phyloP scores from a whole-genome alignment of 306 rosid genomes.

The Parietaria judaica region DNA sequence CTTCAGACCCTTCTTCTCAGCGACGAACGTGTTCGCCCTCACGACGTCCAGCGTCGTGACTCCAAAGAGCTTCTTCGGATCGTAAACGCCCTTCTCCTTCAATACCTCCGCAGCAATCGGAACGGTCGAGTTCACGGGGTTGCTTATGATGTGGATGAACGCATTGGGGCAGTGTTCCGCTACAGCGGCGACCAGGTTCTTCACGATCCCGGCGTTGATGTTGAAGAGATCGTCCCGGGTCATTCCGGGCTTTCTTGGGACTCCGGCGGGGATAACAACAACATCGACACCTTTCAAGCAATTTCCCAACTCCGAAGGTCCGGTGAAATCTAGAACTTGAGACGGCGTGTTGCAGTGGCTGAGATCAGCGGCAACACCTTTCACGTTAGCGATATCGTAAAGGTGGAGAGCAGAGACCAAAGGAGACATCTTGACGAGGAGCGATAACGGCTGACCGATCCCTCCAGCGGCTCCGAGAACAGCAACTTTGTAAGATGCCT shows the following conservation, averaged over 20 bases:
- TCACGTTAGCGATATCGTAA: slow-evolving; percentile 90
- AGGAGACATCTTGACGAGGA: slow-evolving; percentile 95
- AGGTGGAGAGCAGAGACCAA: slow-evolving; percentile 72
- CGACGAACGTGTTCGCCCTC: slow-evolving; percentile 97
- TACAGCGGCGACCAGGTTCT: slow-evolving; percentile 73
- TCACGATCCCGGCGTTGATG: slow-evolving; percentile 88
- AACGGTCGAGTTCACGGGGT: slow-evolving; percentile 90
- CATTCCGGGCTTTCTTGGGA: slow-evolving; percentile 97
- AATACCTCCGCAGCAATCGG: slow-evolving; percentile 91
- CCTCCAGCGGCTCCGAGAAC: slow-evolving; percentile 97
- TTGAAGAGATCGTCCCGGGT: slow-evolving; percentile 98
- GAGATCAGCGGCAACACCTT: slow-evolving; percentile 95
- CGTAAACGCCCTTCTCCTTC: slow-evolving; percentile 82
- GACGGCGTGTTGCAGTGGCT: slow-evolving; percentile 98
- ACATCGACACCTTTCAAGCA: slow-evolving; percentile 69
- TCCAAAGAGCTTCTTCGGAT: slow-evolving; percentile 93
- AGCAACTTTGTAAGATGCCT: slow-evolving; percentile 80
- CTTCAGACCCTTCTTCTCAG: slow-evolving; percentile 81
- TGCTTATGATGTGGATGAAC: slow-evolving; percentile 79
- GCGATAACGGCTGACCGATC: slow-evolving; percentile 86
- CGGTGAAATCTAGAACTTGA: slow-evolving; percentile 70
- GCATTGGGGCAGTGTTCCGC: slow-evolving; percentile 94
- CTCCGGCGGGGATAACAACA: slow-evolving; percentile 97
- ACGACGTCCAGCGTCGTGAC: slow-evolving; percentile 93
- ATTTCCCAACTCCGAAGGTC: slow-evolving; percentile 56